Conservation (phyloP, 2,329 filamentous ascomycete species). For the Fusarium burgessii region DNA sequence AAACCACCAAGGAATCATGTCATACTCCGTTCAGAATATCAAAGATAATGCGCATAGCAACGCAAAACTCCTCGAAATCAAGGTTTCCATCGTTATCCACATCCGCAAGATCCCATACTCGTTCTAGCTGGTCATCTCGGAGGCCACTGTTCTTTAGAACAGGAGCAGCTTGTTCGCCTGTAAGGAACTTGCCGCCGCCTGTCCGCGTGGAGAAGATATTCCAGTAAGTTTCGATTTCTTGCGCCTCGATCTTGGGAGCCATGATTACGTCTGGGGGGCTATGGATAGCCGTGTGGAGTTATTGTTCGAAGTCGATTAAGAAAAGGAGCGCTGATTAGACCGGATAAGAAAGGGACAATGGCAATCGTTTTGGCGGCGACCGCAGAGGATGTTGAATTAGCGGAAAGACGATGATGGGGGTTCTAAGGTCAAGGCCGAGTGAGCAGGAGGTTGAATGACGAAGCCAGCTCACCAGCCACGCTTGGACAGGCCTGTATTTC, state of each 20-base stretch:
- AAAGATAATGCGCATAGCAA: constrained; percentile 98
- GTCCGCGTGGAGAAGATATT: constrained; percentile 72
- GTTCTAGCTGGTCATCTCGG: constrained; percentile 84
- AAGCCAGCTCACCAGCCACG: constrained; percentile 48
- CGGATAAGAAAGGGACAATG: background rate
- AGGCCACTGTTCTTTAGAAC: constrained; percentile 73
- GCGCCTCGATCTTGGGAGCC: constrained; percentile 71
- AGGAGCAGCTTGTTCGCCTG: constrained; percentile 71
- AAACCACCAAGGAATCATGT: background rate
- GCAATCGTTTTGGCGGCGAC: constrained; percentile 34
- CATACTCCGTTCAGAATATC: constrained; percentile 92
- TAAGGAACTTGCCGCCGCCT: constrained; percentile 69
- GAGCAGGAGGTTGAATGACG: constrained; percentile 45
- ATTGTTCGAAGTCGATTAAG: background rate
- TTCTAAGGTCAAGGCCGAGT: constrained; percentile 14
- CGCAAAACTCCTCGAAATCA: constrained; percentile 99
- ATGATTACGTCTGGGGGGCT: constrained; percentile 53
- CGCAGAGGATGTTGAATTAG: constrained; percentile 18
- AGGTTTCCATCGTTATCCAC: constrained; percentile 97
- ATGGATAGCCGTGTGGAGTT: background rate
- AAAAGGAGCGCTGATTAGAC: background rate
- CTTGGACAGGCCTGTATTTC: constrained; percentile 41
- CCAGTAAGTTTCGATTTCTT: constrained; percentile 75
- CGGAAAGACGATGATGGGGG: constrained; percentile 21
- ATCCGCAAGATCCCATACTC: constrained; percentile 96